A percentile compares a stretch with the other conserved stretches of the same genome.
These are phyloP conservation scores for Trametes hirsuta DNA, from an alignment of 1,284 basidiomycete genomes.

Conservation along the genomic window DNA sequence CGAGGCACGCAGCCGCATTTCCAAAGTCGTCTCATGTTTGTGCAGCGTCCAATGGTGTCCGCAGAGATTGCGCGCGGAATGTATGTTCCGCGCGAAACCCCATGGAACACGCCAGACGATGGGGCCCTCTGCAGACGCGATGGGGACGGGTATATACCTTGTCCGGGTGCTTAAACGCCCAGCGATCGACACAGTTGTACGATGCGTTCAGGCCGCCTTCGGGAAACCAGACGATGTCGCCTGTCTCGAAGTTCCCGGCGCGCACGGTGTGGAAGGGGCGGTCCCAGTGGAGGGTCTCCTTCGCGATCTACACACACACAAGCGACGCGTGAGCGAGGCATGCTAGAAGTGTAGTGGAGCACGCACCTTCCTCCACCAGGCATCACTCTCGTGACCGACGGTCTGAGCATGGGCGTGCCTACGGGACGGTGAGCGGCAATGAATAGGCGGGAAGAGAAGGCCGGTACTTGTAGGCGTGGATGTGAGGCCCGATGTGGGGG, in stretches of 20 bases:
- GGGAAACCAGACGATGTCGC: conserved; percentile 96
- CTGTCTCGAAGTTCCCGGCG: conserved; percentile 83
- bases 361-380: conserved; percentile 87
- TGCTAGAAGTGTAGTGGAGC: background rate
- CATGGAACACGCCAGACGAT: conserved; percentile 5
- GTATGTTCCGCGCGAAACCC: conserved; percentile 2
- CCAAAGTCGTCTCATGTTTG: background rate
- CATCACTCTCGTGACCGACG: conserved; percentile 74
- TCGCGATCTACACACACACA: conserved; percentile 62
- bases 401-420: conserved; percentile 65
- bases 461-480: conserved; percentile 63
- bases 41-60: background rate
- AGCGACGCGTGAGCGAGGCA: conserved; percentile 10
- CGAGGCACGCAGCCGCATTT: background rate
- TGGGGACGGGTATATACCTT: conserved; percentile 55
- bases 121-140: conserved; percentile 7
- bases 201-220: conserved; percentile 89
- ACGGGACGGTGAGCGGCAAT: conserved; percentile 4
- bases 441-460: conserved; percentile 21
- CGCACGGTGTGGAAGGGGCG: conserved; percentile 89
- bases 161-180: conserved; percentile 90
- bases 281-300: conserved; percentile 87
- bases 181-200: conserved; percentile 98
- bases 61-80: conserved; percentile 6
- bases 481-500: conserved; percentile 79